Percentiles rank a stretch among this genome's conserved stretches.
phyloP scores from a whole-genome alignment of 306 rosid genomes.

The Gastrolobium villosum region DNA sequence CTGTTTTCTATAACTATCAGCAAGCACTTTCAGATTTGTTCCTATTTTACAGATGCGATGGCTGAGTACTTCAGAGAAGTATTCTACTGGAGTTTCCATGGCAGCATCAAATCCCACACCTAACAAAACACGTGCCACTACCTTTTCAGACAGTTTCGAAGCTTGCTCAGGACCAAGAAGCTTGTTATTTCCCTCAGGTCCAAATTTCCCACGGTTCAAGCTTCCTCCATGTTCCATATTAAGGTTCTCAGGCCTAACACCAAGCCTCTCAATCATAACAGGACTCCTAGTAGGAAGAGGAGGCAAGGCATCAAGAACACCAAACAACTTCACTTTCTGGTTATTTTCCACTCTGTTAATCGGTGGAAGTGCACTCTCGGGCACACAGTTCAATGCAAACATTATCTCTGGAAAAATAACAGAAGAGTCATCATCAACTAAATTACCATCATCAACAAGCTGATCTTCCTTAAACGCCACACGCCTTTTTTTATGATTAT shows the following conservation, averaged over 20 bases:
- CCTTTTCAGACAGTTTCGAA: slow-evolving; percentile 68
- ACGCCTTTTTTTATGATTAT: slow-evolving; percentile 75
- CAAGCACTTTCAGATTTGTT: slow-evolving; percentile 71
- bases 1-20: slow-evolving; percentile 88
- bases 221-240: slow-evolving; percentile 71
- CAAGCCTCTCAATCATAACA: slow-evolving; percentile 85
- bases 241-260: slow-evolving; percentile 71
- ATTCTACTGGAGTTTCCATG: slow-evolving; percentile 80
- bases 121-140: slow-evolving; percentile 68
- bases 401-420: slow-evolving; percentile 77
- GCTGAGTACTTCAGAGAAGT: slow-evolving; percentile 80
- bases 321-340: slow-evolving; percentile 60
- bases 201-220: slow-evolving; percentile 60
- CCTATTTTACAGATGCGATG: slow-evolving; percentile 78
- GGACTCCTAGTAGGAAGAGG: slow-evolving; percentile 66
- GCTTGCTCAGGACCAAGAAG: slow-evolving; percentile 76
- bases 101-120: slow-evolving; percentile 83
- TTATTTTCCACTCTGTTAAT: slow-evolving; percentile 56
- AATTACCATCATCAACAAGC: slow-evolving; percentile 53
- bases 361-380: slow-evolving; percentile 83
- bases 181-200: slow-evolving; percentile 65
- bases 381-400: slow-evolving; percentile 80
- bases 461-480: slow-evolving; percentile 73
- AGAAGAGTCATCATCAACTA: slow-evolving; percentile 56
- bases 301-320: slow-evolving; percentile 85